Conservation (phyloP, 2,329 filamentous ascomycete species). For the Epicoccum nigrum region DNA sequence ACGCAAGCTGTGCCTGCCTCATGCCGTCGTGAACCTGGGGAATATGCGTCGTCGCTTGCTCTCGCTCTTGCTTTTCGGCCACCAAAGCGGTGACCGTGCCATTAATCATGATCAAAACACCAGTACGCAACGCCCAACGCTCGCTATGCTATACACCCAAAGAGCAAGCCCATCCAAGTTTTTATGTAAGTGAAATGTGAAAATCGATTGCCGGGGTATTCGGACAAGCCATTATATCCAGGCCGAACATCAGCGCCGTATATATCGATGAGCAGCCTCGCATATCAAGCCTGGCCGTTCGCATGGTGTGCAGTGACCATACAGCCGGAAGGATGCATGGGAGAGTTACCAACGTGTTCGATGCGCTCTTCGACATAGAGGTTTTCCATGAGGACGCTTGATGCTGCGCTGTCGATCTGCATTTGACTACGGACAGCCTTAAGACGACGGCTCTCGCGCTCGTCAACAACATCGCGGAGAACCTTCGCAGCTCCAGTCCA, state of each 20-base stretch:
- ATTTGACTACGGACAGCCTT: constrained; percentile 37
- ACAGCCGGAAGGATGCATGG: constrained; percentile 47
- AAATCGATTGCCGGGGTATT: constrained; percentile 16
- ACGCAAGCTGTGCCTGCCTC: constrained; percentile 19
- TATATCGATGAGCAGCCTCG: not conserved
- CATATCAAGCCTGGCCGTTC: constrained; percentile 8
- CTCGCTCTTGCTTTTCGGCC: constrained; percentile 42
- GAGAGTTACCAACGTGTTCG: constrained; percentile 47
- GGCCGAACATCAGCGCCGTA: constrained; percentile 10
- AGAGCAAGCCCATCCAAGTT: constrained; percentile 27
- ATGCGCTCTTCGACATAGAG: constrained; percentile 38
- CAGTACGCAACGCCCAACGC: constrained; percentile 40
- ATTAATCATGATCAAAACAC: constrained; percentile 29
- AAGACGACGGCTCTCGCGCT: constrained; percentile 51
- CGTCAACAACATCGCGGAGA: constrained; percentile 51
- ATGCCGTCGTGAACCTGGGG: constrained; percentile 36
- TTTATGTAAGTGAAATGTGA: constrained; percentile 20
- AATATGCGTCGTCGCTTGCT: constrained; percentile 40
- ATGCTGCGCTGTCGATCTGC: constrained; percentile 28
- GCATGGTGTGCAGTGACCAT: constrained; percentile 33
- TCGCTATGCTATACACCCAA: constrained; percentile 45
- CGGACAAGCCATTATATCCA: constrained; percentile 14
- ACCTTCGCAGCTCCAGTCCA: constrained; percentile 47
- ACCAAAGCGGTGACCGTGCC: constrained; percentile 20
- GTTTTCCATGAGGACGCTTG: constrained; percentile 34